Conservation (phyloP, 352 stramenopile genomes). For the Phytophthora gonapodyides region DNA sequence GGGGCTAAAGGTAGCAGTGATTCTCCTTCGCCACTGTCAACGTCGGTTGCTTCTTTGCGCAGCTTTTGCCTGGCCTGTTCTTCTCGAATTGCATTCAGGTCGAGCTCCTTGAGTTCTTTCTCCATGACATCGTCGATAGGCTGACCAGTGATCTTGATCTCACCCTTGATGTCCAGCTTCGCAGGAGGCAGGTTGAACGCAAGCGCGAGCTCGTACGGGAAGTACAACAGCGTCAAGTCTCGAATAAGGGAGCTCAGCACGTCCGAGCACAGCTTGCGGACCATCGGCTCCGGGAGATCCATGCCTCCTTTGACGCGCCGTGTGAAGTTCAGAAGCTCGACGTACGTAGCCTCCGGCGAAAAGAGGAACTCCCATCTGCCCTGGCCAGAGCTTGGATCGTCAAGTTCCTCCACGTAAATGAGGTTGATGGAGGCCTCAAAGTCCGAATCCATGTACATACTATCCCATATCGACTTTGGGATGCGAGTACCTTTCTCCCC, state of each 20-base stretch:
- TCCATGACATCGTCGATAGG: constrained; percentile 71
- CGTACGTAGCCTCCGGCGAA: constrained; percentile 52
- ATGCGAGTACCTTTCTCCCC: constrained; percentile 78
- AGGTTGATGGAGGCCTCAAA: constrained; percentile 62
- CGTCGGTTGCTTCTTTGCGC: constrained; percentile 8
- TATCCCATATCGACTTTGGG: constrained; percentile 78
- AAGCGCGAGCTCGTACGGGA: constrained; percentile 64
- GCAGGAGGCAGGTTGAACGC: constrained; percentile 57
- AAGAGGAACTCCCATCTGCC: constrained; percentile 73
- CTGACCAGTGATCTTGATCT: constrained; percentile 55
- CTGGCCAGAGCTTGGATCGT: constrained; percentile 35
- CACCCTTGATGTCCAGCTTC: constrained; percentile 64
- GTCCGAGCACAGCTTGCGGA: constrained; percentile 72
- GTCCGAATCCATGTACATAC: constrained; percentile 77
- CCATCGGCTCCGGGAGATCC: constrained; percentile 68
- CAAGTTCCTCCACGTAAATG: constrained; percentile 67
- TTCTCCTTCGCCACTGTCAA: constrained; percentile 6
- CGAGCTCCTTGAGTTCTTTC: constrained; percentile 36
- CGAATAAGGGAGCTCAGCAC: constrained; percentile 67
- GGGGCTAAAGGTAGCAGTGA: constrained; percentile 12
- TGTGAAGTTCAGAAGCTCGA: constrained; percentile 74
- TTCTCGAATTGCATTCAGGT: constrained; percentile 25
- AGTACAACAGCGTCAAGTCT: constrained; percentile 65
- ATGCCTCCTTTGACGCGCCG: constrained; percentile 68
- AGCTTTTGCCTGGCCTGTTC: constrained; percentile 25